Evolutionary conservation across 2,329 filamentous ascomycete species (phyloP).

Genomic region (Harringtonia aguacate): DNA sequence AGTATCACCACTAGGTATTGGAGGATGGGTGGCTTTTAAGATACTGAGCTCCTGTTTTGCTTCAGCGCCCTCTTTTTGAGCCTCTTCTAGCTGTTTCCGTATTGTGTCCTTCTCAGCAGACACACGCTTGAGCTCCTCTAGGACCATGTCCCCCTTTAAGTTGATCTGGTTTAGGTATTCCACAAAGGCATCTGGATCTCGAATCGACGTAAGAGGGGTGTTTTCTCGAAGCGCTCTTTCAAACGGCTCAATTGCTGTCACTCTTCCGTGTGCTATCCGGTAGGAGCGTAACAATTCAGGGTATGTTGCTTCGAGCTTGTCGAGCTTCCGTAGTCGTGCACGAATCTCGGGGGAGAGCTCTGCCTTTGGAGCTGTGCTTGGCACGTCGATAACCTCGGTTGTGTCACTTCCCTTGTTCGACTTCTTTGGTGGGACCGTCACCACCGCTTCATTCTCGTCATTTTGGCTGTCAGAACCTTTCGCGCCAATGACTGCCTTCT

Average conservation of each 20-base stretch:
- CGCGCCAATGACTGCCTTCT: not conserved
- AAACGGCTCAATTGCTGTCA: constrained; percentile 83
- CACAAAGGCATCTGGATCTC: constrained; percentile 70
- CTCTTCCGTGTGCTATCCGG: constrained; percentile 77
- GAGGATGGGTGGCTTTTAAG: constrained; percentile 22
- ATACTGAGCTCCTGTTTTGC: constrained; percentile 47
- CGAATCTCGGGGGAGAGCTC: constrained; percentile 67
- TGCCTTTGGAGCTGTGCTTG: constrained; percentile 14
- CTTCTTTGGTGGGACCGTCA: too few relatives aligned
- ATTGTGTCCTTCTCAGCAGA: constrained; percentile 70
- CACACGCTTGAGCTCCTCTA: constrained; percentile 85
- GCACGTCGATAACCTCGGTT: too few relatives aligned
- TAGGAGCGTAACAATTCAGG: constrained; percentile 91
- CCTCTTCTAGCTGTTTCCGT: constrained; percentile 65
- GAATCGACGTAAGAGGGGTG: constrained; percentile 81
- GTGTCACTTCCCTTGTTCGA: too few relatives aligned
- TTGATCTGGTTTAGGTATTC: constrained; percentile 87
- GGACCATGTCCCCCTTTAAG: constrained; percentile 80
- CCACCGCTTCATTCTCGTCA: too few relatives aligned
- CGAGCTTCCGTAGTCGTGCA: constrained; percentile 70
- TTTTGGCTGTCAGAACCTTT: too few relatives aligned
- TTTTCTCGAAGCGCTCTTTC: constrained; percentile 85
- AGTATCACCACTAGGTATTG: constrained; percentile 8
- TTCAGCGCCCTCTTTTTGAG: constrained; percentile 24
- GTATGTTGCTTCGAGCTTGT: constrained; percentile 81